Evolutionary conservation across 139 green algal genomes (phyloP).

Genomic region (Limnomonas spitsbergensis): DNA sequence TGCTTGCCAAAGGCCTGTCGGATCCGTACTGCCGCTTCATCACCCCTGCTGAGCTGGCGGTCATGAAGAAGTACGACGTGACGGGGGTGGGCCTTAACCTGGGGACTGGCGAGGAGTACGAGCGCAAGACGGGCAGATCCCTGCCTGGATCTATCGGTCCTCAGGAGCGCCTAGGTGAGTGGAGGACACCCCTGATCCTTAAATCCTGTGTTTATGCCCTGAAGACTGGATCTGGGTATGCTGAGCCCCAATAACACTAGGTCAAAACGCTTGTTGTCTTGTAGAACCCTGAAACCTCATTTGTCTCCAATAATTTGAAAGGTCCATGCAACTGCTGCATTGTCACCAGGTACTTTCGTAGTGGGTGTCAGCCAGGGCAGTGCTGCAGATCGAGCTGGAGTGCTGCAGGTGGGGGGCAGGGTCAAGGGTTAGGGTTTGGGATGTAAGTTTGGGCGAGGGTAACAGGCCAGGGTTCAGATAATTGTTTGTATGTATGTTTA

Average conservation of each 20-base stretch:
- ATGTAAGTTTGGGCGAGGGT: too few relatives aligned
- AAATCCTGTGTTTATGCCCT: too few relatives aligned
- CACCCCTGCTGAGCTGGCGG: conserved; percentile 68
- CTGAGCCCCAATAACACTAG: too few relatives aligned
- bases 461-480: too few relatives aligned
- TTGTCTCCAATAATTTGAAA: too few relatives aligned
- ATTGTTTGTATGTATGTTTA: too few relatives aligned
- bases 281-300: too few relatives aligned
- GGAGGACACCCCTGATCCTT: too few relatives aligned
- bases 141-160: conserved; percentile 16
- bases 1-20: conserved; percentile 62
- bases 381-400: conserved; percentile 64
- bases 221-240: too few relatives aligned
- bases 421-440: too few relatives aligned
- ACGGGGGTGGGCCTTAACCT: conserved; percentile 93
- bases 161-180: background rate
- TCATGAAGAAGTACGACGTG: conserved; percentile 93
- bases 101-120: conserved; percentile 50
- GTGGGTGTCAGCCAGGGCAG: conserved; percentile 80
- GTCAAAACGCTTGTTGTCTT: too few relatives aligned
- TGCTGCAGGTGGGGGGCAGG: conserved; percentile 32
- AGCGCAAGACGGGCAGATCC: conserved; percentile 22
- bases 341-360: conserved; percentile 76
- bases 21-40: conserved; percentile 94
- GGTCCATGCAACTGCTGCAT: too few relatives aligned